A percentile compares a stretch with the other conserved stretches of the same genome.
These are phyloP conservation scores for Thalia dealbata DNA, from an alignment of 176 grass and related monocot genomes.

Conservation along the genomic window DNA sequence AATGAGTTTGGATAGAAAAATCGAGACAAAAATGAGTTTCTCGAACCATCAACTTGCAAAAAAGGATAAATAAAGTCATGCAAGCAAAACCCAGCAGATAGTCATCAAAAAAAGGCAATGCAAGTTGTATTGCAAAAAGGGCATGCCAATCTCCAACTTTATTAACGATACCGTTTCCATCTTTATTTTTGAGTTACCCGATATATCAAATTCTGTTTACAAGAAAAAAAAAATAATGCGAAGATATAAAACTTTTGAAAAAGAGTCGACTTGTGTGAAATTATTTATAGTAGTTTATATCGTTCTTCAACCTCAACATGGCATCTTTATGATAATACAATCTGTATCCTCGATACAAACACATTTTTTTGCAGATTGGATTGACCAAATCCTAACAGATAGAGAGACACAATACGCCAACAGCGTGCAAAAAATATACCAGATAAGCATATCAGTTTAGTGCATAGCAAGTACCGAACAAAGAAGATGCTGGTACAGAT, in stretches of 20 bases:
- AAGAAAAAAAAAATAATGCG: no score
- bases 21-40: not conserved
- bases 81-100: not conserved
- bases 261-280: no score
- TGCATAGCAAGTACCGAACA: slow-evolving; percentile 45
- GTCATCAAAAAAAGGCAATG: not conserved
- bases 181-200: no score
- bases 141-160: not conserved
- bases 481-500: slow-evolving; percentile 25
- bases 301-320: no score
- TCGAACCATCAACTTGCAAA: not conserved
- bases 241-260: no score
- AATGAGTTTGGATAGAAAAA: not conserved
- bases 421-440: not conserved
- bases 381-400: not conserved
- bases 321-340: no score
- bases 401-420: not conserved
- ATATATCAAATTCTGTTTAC: no score
- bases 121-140: not conserved
- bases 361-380: not conserved
- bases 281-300: no score
- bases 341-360: no score
- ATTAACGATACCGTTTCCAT: no score
- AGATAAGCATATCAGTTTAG: slow-evolving; percentile 11
- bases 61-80: not conserved